A percentile compares a stretch with the other conserved stretches of the same genome.
Evolutionary conservation across 1,284 basidiomycete genomes (phyloP).

Genomic region (Ustilago bromivora): DNA sequence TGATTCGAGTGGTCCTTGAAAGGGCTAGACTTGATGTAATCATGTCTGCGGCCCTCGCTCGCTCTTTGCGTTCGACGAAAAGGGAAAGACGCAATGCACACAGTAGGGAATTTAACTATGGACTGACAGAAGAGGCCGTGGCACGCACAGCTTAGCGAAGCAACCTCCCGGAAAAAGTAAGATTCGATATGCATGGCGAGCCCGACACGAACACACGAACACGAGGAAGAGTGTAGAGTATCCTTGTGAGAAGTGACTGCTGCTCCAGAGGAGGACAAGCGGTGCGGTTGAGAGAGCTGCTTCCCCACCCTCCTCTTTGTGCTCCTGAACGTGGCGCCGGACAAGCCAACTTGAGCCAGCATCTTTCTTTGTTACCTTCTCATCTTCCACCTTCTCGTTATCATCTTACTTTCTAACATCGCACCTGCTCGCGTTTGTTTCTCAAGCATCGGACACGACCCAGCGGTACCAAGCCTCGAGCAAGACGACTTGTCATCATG

Average conservation of each 20-base stretch:
- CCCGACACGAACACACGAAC: slow-evolving; percentile 3
- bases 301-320: not conserved
- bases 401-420: too few relatives aligned
- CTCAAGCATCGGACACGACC: slow-evolving; percentile 2
- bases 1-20: not conserved
- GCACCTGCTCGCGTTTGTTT: not conserved
- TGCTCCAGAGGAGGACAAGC: not conserved
- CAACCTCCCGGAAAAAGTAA: slow-evolving; percentile 11
- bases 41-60: not conserved
- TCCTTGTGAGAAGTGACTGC: not conserved
- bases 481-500: not conserved
- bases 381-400: not conserved
- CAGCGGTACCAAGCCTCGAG: not conserved
- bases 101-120: not conserved
- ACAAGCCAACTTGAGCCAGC: not conserved
- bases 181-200: slow-evolving; percentile 14
- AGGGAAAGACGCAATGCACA: not conserved
- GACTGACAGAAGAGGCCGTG: too few relatives aligned
- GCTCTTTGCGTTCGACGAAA: not conserved
- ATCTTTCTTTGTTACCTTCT: not conserved
- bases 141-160: not conserved
- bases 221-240: not conserved
- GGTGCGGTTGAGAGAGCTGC: not conserved
- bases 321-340: not conserved
- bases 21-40: not conserved